These are phyloP conservation scores for Dactylis glomerata DNA, from an alignment of 176 grass and related monocot genomes.

Conservation along the genomic window DNA sequence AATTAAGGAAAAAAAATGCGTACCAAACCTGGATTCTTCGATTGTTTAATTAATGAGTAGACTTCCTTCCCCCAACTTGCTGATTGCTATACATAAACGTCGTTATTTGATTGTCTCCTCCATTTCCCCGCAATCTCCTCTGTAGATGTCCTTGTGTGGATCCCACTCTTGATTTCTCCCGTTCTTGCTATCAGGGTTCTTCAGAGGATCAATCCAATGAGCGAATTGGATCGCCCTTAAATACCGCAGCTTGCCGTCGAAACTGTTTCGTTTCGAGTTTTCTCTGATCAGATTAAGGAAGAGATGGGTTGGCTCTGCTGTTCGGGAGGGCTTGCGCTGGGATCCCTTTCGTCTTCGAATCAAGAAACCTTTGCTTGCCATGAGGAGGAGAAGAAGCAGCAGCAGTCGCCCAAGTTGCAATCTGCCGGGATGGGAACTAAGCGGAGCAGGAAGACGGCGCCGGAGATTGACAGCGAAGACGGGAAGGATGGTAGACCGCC, in stretches of 20 bases:
- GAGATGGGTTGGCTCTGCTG: conserved; percentile 25
- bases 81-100: conserved; percentile 24
- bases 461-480: not conserved
- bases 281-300: conserved; percentile 20
- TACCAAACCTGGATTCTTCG: conserved; percentile 5
- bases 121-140: not conserved
- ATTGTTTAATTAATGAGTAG: conserved; percentile 26
- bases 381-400: not conserved
- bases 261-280: not conserved
- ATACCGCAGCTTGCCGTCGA: conserved; percentile 1
- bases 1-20: conserved; percentile 7
- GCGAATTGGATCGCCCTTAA: not conserved
- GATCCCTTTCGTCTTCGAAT: not conserved
- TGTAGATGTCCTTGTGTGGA: not conserved
- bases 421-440: conserved; percentile 10
- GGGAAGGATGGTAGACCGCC: not conserved
- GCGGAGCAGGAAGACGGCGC: conserved; percentile 18
- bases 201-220: not conserved
- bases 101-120: not conserved
- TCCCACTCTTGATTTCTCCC: not conserved
- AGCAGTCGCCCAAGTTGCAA: not conserved
- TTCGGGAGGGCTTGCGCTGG: not conserved
- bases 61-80: conserved; percentile 9
- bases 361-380: conserved; percentile 7
- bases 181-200: not conserved